Evolutionary conservation across 2,329 filamentous ascomycete species (phyloP), one percentile per base, ranked within the genome.

Genomic region (Colletotrichum limetticola): DNA sequence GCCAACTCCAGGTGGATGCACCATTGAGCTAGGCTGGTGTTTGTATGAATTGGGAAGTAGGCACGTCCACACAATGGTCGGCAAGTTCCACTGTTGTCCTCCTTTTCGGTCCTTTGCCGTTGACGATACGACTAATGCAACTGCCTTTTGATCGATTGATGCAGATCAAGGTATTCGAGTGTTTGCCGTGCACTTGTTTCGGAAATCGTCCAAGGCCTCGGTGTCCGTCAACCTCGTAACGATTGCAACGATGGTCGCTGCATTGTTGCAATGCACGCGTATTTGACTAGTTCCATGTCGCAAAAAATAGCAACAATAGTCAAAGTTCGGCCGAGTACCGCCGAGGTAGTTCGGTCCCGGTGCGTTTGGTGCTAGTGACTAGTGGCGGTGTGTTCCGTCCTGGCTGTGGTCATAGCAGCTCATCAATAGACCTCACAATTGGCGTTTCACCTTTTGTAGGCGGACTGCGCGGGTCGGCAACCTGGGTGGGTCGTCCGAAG

Each of bases 381-480:
- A 67, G 65, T 67, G 70, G 67, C 66, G 46, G 60, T 66, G 66
- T 66, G 28, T 65, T 28, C 56, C 61, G 60, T 53, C 26, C 59
- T 62, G 70, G 46, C 70, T 22, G 60, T 35, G 67, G 64, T 86
- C 87, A 95, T 82, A 95, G 85, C 64, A 95, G 86, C 78, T 95
- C 93, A 80, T 94, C 92, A 78, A 96, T 96, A 71, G 92, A 95
- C 69, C 93, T 87, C 64, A 91, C 90, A 74, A 96, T 95, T 3
- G 93, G 92, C 71, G 90, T 91, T 80, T 93, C 92, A 52, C 93
- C 93, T 78, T 89, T 90, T 14, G 92, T 93, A 0, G 93, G 92
- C 19, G 93, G 93, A 79, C 93, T 95, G 76, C 94, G 85, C 16
- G 94, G 94, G 79, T 95, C 93, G 16, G 85, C 86, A 12, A 85